A percentile compares a stretch with the other conserved stretches of the same genome.
Evolutionary conservation across 768 basidiomycete genomes (phyloP).

Genomic region (Favolaschia claudopus): DNA sequence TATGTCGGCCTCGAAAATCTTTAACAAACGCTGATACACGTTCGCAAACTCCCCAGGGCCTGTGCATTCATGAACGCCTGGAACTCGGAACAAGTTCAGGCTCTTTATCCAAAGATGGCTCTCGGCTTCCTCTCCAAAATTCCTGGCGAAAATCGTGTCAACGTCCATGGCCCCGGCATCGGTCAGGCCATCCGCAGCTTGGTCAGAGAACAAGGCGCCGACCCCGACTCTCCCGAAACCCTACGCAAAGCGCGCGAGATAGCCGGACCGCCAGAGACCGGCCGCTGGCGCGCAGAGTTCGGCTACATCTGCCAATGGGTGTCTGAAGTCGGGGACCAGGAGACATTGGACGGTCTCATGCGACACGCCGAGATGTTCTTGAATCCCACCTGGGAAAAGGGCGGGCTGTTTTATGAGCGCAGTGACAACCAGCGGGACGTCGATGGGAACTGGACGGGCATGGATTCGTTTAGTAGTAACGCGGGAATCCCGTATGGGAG

Average conservation of each 20-base stretch:
- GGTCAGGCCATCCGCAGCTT: constrained; percentile 7
- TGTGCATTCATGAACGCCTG: constrained; percentile 20
- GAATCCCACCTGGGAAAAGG: constrained; percentile 18
- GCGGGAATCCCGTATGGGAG: constrained; percentile 16
- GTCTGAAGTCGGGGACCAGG: constrained; percentile 13
- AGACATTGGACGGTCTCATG: constrained; percentile 9
- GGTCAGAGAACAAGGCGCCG: constrained; percentile 5
- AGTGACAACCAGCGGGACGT: constrained; percentile 5
- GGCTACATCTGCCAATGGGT: constrained; percentile 16
- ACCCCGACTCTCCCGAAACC: constrained; percentile 3
- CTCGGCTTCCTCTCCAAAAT: constrained; percentile 10
- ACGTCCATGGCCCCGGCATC: constrained; percentile 10
- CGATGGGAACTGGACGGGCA: constrained; percentile 10
- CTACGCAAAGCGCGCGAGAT: constrained; percentile 1
- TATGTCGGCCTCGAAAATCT: not conserved
- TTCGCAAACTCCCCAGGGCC: too few species aligned
- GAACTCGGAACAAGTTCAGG: constrained; percentile 18
- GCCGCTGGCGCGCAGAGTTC: not conserved
- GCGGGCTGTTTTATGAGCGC: constrained; percentile 20
- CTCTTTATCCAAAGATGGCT: constrained; percentile 8
- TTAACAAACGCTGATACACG: too few species aligned
- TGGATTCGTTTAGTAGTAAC: constrained; percentile 20
- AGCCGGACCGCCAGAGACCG: constrained; percentile 15
- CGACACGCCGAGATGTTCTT: constrained; percentile 19
- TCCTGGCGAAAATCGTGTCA: constrained; percentile 4